These are phyloP conservation scores for Coemansia sp. DNA, from an alignment of 192 early-diverging fungal genomes.

Conservation along the genomic window DNA sequence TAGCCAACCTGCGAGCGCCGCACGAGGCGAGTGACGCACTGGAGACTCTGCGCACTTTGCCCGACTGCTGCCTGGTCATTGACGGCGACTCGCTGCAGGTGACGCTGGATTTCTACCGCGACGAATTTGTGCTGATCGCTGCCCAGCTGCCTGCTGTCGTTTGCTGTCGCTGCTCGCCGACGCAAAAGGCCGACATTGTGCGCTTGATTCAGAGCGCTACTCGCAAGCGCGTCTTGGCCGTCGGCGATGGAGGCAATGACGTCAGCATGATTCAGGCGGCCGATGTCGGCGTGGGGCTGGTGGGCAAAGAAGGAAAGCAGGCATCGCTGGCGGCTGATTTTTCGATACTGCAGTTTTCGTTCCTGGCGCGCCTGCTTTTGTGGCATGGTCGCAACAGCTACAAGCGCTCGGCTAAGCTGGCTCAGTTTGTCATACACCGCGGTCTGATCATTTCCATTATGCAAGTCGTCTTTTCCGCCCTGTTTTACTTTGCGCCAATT, in stretches of 20 bases:
- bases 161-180: slow-evolving; percentile 94
- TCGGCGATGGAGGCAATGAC: slow-evolving; percentile 98
- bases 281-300: slow-evolving; percentile 95
- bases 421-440: slow-evolving; percentile 97
- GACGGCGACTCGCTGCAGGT: slow-evolving; percentile 90
- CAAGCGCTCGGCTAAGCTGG: slow-evolving; percentile 89
- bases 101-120: slow-evolving; percentile 70
- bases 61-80: slow-evolving; percentile 84
- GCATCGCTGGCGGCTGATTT: slow-evolving; percentile 95
- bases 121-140: slow-evolving; percentile 81
- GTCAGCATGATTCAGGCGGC: slow-evolving; percentile 98
- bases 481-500: slow-evolving; percentile 98
- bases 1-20: slow-evolving; percentile 65
- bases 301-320: slow-evolving; percentile 95
- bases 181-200: slow-evolving; percentile 95
- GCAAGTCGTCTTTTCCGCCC: slow-evolving; percentile 94
- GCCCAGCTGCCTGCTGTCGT: slow-evolving; percentile 83
- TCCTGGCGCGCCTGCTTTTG: slow-evolving; percentile 81
- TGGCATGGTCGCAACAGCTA: slow-evolving; percentile 97
- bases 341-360: slow-evolving; percentile 86
- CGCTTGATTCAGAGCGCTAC: slow-evolving; percentile 74
- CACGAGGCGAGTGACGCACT: slow-evolving; percentile 65
- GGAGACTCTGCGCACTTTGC: slow-evolving; percentile 67
- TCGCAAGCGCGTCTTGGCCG: slow-evolving; percentile 77
- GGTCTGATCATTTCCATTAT: slow-evolving; percentile 97